These are phyloP conservation scores for Microsporum audouinii DNA, from an alignment of 2,329 filamentous ascomycete genomes.

Conservation along the genomic window DNA sequence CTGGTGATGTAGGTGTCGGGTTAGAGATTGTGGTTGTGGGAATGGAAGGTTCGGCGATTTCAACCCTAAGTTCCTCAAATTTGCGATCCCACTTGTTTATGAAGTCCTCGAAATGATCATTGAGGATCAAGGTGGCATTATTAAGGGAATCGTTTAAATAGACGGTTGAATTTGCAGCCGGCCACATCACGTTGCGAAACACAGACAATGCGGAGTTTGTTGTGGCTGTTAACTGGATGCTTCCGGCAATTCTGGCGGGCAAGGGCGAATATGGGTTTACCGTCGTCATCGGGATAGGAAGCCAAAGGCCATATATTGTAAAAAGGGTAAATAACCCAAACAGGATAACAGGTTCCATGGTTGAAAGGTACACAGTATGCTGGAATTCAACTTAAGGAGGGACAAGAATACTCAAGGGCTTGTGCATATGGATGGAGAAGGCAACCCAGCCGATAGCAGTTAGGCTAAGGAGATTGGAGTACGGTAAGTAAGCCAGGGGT, in stretches of 20 bases:
- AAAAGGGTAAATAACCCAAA: conserved; percentile 8
- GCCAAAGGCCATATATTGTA: conserved; percentile 16
- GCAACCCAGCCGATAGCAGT: too few species aligned
- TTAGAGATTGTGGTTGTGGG: neutral
- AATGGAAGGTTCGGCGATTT: neutral
- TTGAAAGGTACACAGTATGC: neutral
- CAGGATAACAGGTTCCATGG: neutral
- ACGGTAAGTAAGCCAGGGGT: too few species aligned
- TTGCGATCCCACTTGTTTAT: neutral
- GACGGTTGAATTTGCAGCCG: neutral
- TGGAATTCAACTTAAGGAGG: too few species aligned
- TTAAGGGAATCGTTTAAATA: neutral
- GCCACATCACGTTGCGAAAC: neutral
- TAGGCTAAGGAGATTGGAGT: too few species aligned
- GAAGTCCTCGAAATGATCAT: neutral
- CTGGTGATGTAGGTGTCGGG: neutral
- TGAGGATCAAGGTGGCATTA: neutral
- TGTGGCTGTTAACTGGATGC: conserved; percentile 15
- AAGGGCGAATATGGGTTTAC: conserved; percentile 14
- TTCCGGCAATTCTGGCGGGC: conserved; percentile 15
- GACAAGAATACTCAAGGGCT: too few species aligned
- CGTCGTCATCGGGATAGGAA: conserved; percentile 16
- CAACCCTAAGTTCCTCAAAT: neutral
- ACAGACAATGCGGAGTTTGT: conserved; percentile 7
- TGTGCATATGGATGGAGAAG: too few species aligned